A percentile compares a stretch with the other conserved stretches of the same genome.
Conservation (phyloP, 1,284 basidiomycete genomes). For the Puccinia polysora region DNA sequence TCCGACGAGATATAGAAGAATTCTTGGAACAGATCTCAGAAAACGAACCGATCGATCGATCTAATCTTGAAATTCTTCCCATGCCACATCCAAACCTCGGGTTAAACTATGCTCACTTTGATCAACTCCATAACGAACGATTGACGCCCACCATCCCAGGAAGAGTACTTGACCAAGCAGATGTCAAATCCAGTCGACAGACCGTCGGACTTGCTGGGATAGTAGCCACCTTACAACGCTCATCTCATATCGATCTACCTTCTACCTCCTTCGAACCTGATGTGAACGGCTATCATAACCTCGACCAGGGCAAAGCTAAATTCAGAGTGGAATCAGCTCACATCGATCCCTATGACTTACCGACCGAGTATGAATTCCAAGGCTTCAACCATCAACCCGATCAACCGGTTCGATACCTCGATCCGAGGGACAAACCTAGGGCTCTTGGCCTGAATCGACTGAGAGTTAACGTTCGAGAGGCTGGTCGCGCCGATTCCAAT, state of each 20-base stretch:
- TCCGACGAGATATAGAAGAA: conserved; percentile 39
- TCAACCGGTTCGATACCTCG: conserved; percentile 27
- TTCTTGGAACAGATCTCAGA: conserved; percentile 25
- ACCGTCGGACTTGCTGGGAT: conserved; percentile 36
- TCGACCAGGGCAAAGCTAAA: conserved; percentile 39
- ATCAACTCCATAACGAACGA: conserved; percentile 42
- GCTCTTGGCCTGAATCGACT: conserved; percentile 30
- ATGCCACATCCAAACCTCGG: conserved; percentile 42
- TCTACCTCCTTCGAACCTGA: conserved; percentile 41
- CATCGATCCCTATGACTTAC: conserved; percentile 40
- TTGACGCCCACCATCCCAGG: conserved; percentile 33
- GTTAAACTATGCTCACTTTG: conserved; percentile 41
- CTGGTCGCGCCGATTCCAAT: neutral
- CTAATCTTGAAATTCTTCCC: conserved; percentile 20
- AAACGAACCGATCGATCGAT: conserved; percentile 5
- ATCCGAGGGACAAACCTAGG: conserved; percentile 21
- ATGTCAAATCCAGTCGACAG: conserved; percentile 37
- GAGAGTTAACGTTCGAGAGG: conserved; percentile 29
- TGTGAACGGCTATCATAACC: conserved; percentile 39
- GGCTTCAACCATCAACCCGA: conserved; percentile 35
- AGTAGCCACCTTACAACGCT: conserved; percentile 25
- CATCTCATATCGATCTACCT: conserved; percentile 40
- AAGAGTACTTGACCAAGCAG: conserved; percentile 38
- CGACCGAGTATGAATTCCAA: conserved; percentile 26
- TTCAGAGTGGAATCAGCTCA: conserved; percentile 40